phyloP scores from a whole-genome alignment of 139 green algal species.

The Chlorella sorokiniana region DNA sequence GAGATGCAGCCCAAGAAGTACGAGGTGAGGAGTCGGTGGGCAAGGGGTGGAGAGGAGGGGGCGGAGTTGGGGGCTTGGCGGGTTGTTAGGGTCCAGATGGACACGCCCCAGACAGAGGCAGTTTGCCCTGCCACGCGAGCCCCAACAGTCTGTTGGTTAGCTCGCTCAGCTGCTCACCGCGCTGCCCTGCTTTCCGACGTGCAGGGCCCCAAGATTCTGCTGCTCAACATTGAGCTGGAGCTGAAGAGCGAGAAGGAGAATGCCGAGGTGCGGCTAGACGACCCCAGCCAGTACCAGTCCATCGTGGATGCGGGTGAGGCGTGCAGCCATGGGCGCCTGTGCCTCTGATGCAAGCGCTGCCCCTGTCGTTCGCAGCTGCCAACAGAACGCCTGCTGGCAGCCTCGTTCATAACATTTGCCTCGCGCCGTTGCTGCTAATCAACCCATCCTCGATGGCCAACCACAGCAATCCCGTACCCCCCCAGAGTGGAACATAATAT shows the following conservation, averaged over 20 bases:
- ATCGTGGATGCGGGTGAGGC: constrained; percentile 87
- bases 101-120: no score
- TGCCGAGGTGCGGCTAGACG: constrained; percentile 91
- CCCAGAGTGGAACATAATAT: constrained; percentile 99
- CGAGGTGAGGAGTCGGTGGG: no score
- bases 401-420: no score
- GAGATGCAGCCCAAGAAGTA: constrained; percentile 99
- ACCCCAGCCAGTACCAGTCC: constrained; percentile 95
- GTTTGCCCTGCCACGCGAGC: no score
- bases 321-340: background rate
- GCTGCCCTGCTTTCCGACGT: background rate
- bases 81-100: no score
- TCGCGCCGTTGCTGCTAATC: background rate
- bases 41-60: no score
- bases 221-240: constrained; percentile 99
- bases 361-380: background rate
- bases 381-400: no score
- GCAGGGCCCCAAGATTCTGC: constrained; percentile 88
- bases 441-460: background rate
- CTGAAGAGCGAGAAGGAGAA: constrained; percentile 99
- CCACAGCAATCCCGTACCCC: background rate
- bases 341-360: no score
- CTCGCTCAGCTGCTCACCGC: no score
- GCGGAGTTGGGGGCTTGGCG: no score
- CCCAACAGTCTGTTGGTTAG: no score